A percentile compares a stretch with the other conserved stretches of the same genome.
phyloP scores from a whole-genome alignment of 768 basidiomycete genomes.

The Termitomyces sp. region DNA sequence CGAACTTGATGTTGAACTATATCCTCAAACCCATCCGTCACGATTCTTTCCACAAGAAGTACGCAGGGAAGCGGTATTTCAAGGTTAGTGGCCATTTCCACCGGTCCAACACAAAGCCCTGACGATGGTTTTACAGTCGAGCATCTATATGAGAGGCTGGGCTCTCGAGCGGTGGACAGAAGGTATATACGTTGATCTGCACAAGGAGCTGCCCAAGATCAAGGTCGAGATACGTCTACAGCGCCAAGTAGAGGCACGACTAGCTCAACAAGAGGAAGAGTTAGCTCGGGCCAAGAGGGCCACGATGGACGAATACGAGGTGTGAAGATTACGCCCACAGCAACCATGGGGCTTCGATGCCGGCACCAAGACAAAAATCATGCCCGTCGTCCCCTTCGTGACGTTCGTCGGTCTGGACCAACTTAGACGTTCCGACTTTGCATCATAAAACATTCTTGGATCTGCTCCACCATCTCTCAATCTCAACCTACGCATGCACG shows the following conservation, averaged over 20 bases:
- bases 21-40: constrained; percentile 77
- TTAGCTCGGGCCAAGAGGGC: constrained; percentile 4
- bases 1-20: constrained; percentile 92
- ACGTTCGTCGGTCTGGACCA: constrained; percentile 4
- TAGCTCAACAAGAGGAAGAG: constrained; percentile 14
- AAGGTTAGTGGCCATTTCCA: constrained; percentile 49
- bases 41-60: constrained; percentile 91
- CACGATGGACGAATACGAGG: constrained; percentile 9
- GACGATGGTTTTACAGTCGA: constrained; percentile 47
- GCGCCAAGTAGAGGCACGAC: constrained; percentile 29
- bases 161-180: constrained; percentile 74
- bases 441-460: constrained; percentile 1
- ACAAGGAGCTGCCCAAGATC: constrained; percentile 53
- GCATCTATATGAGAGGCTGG: constrained; percentile 83
- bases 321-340: constrained; percentile 2
- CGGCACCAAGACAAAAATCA: background rate
- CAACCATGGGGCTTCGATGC: background rate
- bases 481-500: constrained; percentile 6
- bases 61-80: constrained; percentile 83
- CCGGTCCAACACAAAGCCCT: background rate
- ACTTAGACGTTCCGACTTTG: background rate
- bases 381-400: background rate
- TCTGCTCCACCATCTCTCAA: constrained; percentile 6
- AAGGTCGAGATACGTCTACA: constrained; percentile 51
- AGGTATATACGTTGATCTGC: constrained; percentile 52